Base-by-base conservation (phyloP, 2,329 filamentous ascomycete genomes). In the Stachybotrys chartarum region DNA sequence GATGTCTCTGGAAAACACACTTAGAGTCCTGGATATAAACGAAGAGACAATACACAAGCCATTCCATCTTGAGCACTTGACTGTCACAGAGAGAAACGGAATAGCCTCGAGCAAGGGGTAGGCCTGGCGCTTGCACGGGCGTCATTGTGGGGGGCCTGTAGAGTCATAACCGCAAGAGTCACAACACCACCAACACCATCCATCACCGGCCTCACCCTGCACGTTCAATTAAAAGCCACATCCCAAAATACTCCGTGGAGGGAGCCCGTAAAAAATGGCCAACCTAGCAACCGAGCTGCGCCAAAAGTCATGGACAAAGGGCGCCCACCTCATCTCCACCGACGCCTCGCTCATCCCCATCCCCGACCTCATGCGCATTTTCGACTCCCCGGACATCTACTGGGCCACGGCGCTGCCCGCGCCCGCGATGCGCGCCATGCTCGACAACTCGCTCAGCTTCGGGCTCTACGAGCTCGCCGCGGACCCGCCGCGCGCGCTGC, bases 361-460 rank as follows among this genome's bases (percentile, higher is more conserved):
- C 11, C 61, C 72, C 8, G 72, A 73, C 6, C 68, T 86, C 44
- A 77, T 78, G 52, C 67, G 67, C 1, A 77, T 77, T 0, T 77
- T 83, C 54, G 72, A 61, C 6, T 77, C 77, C 0, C 75, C 80
- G 5, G 63, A 76, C 30, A 66, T 85, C 55, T 82, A 81, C 70
- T 85, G 83, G 81, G 73, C 78, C 1, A 72, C 72, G n/a, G 58
- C 75, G 0, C 60, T 81, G 1, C 72, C 81, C 0, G 69, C 75
- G 3, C 67, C 72, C 0, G 62, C 67, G 0, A 66, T 84, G 32
- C 69, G 70, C 48, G 72, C 72, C 16, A 74, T 78, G 42, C 64
- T 85, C 2, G 64, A 78, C 7, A 78, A 79, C 46, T 84, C 79
- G 3, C 64, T 85, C 2, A 82, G 80, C 56, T 76, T 86, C 32